Evolutionary conservation across 2,329 filamentous ascomycete genomes (phyloP).

Genomic region (Stagonosporopsis vannaccii): DNA sequence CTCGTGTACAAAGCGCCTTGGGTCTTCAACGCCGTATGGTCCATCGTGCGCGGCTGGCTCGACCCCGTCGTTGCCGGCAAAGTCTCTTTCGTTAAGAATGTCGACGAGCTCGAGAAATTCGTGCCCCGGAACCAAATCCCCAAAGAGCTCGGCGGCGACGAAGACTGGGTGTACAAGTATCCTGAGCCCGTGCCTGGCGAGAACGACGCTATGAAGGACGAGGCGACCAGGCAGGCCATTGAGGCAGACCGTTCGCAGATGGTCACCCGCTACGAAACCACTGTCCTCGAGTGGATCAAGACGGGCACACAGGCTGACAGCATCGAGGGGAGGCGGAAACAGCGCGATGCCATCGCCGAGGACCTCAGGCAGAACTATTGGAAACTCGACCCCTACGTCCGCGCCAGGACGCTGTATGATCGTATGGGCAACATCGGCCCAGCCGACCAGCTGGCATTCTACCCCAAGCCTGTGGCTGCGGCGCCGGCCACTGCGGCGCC

Average conservation of each 20-base stretch:
- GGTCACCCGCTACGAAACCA: conserved; percentile 75
- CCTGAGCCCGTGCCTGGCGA: conserved; percentile 78
- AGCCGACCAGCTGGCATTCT: conserved; percentile 75
- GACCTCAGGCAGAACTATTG: conserved; percentile 80
- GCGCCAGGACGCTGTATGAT: conserved; percentile 85
- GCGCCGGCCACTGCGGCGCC: conserved; percentile 14
- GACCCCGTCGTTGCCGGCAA: conserved; percentile 96
- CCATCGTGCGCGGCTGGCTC: conserved; percentile 92
- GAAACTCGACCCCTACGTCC: conserved; percentile 84
- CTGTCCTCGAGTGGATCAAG: conserved; percentile 78
- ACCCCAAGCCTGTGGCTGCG: conserved; percentile 54
- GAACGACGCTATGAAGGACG: conserved; percentile 75
- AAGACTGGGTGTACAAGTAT: conserved; percentile 85
- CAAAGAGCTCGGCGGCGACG: conserved; percentile 84
- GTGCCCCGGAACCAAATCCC: conserved; percentile 75
- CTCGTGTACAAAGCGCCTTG: conserved; percentile 96
- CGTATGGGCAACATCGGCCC: conserved; percentile 74
- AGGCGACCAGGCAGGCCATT: conserved; percentile 67
- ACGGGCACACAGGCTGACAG: conserved; percentile 51
- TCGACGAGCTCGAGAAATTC: conserved; percentile 78
- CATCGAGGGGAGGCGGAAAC: conserved; percentile 59
- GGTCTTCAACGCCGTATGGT: conserved; percentile 98
- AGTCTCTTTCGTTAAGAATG: conserved; percentile 88
- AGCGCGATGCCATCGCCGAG: conserved; percentile 68
- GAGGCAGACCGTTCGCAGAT: conserved; percentile 68